phyloP scores from a whole-genome alignment of 768 basidiomycete genomes.

The Pleurotus tuoliensis region DNA sequence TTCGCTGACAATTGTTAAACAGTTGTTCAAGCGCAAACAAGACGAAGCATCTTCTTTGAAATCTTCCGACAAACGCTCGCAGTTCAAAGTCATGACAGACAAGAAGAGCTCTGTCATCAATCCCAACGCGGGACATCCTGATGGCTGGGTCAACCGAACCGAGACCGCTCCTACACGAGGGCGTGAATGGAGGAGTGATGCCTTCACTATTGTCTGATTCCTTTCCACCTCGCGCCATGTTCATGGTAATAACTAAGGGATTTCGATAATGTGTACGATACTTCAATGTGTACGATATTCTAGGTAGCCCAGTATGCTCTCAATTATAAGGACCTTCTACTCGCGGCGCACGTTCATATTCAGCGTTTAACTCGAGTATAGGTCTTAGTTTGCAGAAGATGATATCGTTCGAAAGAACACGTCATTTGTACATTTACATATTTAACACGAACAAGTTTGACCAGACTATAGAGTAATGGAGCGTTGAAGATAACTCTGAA shows the following conservation, averaged over 20 bases:
- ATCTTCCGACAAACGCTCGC: conserved; percentile 30
- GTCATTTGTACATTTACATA: not conserved
- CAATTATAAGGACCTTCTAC: too few species aligned
- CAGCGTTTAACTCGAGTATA: too few species aligned
- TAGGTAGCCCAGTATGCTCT: too few species aligned
- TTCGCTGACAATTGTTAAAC: not conserved
- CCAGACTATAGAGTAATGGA: not conserved
- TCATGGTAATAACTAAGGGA: too few species aligned
- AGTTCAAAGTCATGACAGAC: conserved; percentile 76
- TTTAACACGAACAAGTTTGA: not conserved
- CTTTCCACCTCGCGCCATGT: not conserved
- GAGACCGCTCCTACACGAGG: conserved; percentile 28
- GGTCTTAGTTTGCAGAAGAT: too few species aligned
- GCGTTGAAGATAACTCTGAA: not conserved
- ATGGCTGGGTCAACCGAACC: conserved; percentile 66
- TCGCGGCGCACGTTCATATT: too few species aligned
- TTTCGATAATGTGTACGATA: not conserved
- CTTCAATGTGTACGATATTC: not conserved
- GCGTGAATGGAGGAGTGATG: conserved; percentile 38
- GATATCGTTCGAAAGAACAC: too few species aligned
- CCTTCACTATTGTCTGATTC: conserved; percentile 19
- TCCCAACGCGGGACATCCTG: conserved; percentile 55
- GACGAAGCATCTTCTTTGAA: conserved; percentile 24
- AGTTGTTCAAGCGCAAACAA: conserved; percentile 61
- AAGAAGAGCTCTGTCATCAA: conserved; percentile 64